Base-by-base conservation (phyloP, 805 yeast genomes). In the Tetrapisispora fleetii region DNA sequence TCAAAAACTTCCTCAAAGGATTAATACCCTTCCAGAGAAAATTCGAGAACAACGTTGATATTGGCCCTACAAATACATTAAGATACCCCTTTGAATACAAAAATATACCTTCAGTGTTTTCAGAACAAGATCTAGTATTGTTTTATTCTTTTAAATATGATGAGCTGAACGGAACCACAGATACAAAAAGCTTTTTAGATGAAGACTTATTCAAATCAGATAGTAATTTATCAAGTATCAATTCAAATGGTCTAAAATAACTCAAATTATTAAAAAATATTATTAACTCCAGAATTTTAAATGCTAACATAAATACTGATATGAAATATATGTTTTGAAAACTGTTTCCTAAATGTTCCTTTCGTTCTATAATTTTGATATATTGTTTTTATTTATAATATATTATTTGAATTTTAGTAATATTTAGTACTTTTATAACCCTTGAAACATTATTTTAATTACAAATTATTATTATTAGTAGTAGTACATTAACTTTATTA, bases 21-120 rank as follows among this genome's bases (percentile, higher is more conserved):
- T 44, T 56, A 43, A 33, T 55, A 14, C 59, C 62, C 4, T 43
- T 56, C 14, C 39, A 56, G 21, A 49, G 54, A 27, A 49, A 27
- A 3, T 10, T 16, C 28, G 19, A 49, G 33, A 47, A 54, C 24
- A 53, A 54, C 14, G 47, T 50, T 14, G 19, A 7, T 4, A n/a
- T 36, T 39, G 18, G 21, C 9, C 3, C 36, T n/a, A 22, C 8
- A 13, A 38, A 18, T 5, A 19, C 35, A 40, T n/a, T 27, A 17
- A 21, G 9, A n/a, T 38, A 40, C 19, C 33, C 40, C 13, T 27
- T n/a, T 6, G 35, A 33, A 35, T 48, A 40, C 22, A 37, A 37
- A 18, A 28, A 37, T 30, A 44, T 48, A 16, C 50, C 48, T 24
- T 44, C 50, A 4, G 41, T 48, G 10, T 45, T 48, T 7, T 22